Evolutionary conservation across 2,329 filamentous ascomycete genomes (phyloP).

Genomic region (Alternaria viburni): DNA sequence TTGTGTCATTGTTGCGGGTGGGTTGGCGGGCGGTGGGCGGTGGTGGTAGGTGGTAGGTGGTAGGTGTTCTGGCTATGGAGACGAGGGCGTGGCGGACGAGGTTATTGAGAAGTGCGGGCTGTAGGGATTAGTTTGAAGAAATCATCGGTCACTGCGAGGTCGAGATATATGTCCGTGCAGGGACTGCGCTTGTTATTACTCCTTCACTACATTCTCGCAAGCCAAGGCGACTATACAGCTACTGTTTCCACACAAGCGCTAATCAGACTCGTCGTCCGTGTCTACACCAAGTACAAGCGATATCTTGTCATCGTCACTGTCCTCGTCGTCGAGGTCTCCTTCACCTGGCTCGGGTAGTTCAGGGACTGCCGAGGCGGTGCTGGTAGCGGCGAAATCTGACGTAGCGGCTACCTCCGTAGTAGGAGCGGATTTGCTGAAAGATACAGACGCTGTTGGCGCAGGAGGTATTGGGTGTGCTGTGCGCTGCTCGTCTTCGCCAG

Average conservation of each 20-base stretch:
- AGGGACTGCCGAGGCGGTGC: conserved; percentile 20
- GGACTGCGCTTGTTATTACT: conserved; percentile 7
- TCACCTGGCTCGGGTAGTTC: conserved; percentile 23
- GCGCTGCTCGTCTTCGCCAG: conserved; percentile 16
- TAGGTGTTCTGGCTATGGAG: background rate
- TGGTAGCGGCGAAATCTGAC: conserved; percentile 25
- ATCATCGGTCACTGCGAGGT: background rate
- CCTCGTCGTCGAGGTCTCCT: conserved; percentile 16
- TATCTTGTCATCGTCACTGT: conserved; percentile 38
- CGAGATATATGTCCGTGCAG: conserved; percentile 9
- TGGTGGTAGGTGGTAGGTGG: no score
- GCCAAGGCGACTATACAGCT: background rate
- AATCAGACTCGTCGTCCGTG: conserved; percentile 45
- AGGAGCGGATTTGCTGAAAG: background rate
- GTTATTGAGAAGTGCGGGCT: background rate
- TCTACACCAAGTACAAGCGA: conserved; percentile 44
- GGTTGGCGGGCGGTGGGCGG: no score
- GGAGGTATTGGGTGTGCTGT: conserved; percentile 5
- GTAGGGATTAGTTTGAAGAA: background rate
- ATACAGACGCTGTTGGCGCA: background rate
- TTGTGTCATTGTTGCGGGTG: background rate
- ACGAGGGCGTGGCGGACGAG: background rate
- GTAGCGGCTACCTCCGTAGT: conserved; percentile 11
- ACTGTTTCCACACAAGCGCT: background rate
- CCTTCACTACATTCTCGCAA: conserved; percentile 3